Conservation (phyloP, 495 filamentous ascomycete species). For the Aspergillus ellipticus region DNA sequence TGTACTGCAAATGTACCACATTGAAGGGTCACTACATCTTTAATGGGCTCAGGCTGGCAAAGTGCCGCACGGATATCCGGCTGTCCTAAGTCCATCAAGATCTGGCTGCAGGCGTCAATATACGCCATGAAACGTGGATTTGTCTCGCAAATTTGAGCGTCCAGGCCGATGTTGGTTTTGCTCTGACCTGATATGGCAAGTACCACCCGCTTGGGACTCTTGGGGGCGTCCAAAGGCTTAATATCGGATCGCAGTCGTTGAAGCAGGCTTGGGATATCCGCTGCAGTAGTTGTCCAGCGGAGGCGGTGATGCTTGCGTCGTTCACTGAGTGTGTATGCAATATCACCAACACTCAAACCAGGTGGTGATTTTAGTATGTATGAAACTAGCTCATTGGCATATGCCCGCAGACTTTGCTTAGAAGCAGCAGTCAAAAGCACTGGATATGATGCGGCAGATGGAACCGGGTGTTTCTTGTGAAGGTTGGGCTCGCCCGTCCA, state of each 20-base stretch:
- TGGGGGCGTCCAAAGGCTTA: conserved; percentile 19
- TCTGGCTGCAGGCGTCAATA: not conserved
- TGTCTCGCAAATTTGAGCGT: not conserved
- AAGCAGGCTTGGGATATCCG: not conserved
- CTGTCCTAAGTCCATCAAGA: not conserved
- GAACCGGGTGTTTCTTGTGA: not conserved
- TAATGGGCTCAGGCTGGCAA: not conserved
- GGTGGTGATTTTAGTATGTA: conserved; percentile 51
- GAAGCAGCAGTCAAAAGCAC: conserved; percentile 20
- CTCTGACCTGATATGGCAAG: not conserved
- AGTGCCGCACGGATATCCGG: not conserved
- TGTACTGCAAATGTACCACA: not conserved
- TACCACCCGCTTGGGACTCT: not conserved
- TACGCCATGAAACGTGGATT: not conserved
- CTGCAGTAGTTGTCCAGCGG: conserved; percentile 27
- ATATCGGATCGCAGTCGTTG: conserved; percentile 49
- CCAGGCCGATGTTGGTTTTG: not conserved
- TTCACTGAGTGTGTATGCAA: conserved; percentile 72
- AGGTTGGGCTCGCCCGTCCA: not conserved
- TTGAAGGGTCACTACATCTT: not conserved
- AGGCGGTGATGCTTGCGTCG: conserved; percentile 65
- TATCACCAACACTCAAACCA: conserved; percentile 39
- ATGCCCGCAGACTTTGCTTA: conserved; percentile 24
- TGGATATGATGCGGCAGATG: not conserved
- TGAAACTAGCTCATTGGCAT: conserved; percentile 18